These are phyloP conservation scores for Melaleuca quinquenervia DNA, from an alignment of 345 rosid genomes.

Conservation along the genomic window DNA sequence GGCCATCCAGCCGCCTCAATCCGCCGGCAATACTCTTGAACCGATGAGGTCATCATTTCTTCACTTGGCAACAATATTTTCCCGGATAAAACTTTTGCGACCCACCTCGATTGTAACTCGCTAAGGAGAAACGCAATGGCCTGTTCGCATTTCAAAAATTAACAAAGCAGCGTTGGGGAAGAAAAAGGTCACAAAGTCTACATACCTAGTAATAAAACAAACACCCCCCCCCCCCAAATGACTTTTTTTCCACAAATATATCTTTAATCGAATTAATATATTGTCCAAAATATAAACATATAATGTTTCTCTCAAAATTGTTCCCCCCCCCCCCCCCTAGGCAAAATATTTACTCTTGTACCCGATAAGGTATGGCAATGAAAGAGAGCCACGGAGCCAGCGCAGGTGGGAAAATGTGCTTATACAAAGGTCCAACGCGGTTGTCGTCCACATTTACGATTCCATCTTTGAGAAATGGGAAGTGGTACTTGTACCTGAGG, in stretches of 20 bases:
- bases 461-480: constrained; percentile 1
- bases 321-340: no score
- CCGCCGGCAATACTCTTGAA: not conserved
- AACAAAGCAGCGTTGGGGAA: not conserved
- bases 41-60: not conserved
- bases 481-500: not conserved
- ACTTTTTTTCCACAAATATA: not conserved
- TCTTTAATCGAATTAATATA: not conserved
- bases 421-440: constrained; percentile 3
- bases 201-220: not conserved
- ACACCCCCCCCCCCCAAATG: not conserved
- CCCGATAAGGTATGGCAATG: not conserved
- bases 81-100: constrained; percentile 3
- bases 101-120: constrained; percentile 5
- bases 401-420: constrained; percentile 5
- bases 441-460: constrained; percentile 8
- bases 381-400: constrained; percentile 3
- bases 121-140: not conserved
- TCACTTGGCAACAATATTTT: not conserved
- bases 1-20: constrained; percentile 1
- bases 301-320: not conserved
- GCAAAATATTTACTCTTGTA: not conserved
- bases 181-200: not conserved
- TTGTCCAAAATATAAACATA: not conserved
- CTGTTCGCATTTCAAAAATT: not conserved